A percentile compares a stretch with the other conserved stretches of the same genome.
Conservation (phyloP, 108 stramenopile species). For the Cyclotella cryptica region DNA sequence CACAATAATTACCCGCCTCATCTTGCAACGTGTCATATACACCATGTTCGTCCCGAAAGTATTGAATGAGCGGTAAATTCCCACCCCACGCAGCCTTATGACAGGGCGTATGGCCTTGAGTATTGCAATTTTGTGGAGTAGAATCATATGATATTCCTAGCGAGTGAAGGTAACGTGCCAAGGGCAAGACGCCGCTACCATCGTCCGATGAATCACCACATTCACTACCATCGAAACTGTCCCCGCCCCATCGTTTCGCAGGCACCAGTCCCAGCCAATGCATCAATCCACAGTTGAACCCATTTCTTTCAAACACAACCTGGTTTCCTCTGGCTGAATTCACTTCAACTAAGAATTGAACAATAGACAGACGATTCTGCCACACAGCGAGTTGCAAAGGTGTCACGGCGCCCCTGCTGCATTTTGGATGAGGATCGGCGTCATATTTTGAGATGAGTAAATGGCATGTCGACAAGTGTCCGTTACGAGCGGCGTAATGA, state of each 20-base stretch:
- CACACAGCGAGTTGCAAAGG: constrained; percentile 88
- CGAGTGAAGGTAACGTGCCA: constrained; percentile 52
- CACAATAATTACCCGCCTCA: constrained; percentile 80
- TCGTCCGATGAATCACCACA: constrained; percentile 16
- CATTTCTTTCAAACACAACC: constrained; percentile 66
- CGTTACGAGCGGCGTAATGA: constrained; percentile 88
- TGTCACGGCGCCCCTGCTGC: constrained; percentile 72
- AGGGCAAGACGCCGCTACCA: constrained; percentile 48
- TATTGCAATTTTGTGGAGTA: constrained; percentile 46
- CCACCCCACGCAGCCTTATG: constrained; percentile 92
- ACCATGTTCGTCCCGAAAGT: constrained; percentile 66
- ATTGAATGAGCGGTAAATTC: constrained; percentile 64
- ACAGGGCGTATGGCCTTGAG: constrained; percentile 72
- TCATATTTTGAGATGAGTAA: constrained; percentile 52
- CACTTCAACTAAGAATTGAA: constrained; percentile 62
- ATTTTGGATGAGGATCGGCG: constrained; percentile 57
- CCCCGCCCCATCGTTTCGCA: constrained; percentile 42
- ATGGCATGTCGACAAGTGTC: constrained; percentile 57
- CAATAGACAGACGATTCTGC: constrained; percentile 76
- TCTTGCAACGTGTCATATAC: constrained; percentile 74
- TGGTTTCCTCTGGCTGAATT: constrained; percentile 14
- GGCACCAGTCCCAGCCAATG: constrained; percentile 86
- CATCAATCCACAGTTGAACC: constrained; percentile 77
- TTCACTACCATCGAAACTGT: background rate
- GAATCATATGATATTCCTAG: constrained; percentile 38